These are phyloP conservation scores for Plasmopara viticola DNA, from an alignment of 352 stramenopile species.

Conservation along the genomic window DNA sequence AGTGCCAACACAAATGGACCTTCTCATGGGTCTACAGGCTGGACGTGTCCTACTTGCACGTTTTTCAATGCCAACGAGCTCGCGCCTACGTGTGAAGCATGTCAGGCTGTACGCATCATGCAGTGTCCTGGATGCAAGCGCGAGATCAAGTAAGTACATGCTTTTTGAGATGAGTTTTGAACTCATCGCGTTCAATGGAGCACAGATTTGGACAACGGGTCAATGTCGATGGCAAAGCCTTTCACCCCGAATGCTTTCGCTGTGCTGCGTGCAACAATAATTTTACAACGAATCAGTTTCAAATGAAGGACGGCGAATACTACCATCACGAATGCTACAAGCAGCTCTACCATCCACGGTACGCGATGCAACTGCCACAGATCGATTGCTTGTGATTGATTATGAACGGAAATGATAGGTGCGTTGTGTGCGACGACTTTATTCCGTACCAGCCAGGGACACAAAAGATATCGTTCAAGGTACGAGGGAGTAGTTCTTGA, in stretches of 20 bases:
- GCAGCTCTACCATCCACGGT: constrained; percentile 57
- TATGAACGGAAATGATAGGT: constrained; percentile 22
- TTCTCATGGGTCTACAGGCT: constrained; percentile 10
- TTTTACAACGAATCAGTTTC: constrained; percentile 38
- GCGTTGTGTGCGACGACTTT: constrained; percentile 52
- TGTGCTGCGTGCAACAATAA: constrained; percentile 36
- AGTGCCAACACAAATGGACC: background rate
- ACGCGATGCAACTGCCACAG: constrained; percentile 5
- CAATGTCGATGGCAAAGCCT: constrained; percentile 35
- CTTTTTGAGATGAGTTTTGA: background rate
- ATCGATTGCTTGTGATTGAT: background rate
- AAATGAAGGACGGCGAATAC: constrained; percentile 49
- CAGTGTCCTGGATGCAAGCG: constrained; percentile 21
- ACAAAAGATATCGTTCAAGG: constrained; percentile 52
- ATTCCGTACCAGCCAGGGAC: constrained; percentile 44
- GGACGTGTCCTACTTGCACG: constrained; percentile 32
- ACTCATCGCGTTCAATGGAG: constrained; percentile 1
- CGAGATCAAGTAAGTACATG: constrained; percentile 25
- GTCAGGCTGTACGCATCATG: constrained; percentile 22
- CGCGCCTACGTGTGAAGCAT: constrained; percentile 18
- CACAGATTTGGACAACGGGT: constrained; percentile 26
- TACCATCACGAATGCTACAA: constrained; percentile 67
- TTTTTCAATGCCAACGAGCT: constrained; percentile 29
- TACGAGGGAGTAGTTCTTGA: constrained; percentile 5
- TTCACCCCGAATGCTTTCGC: constrained; percentile 45